Evolutionary conservation across 106 monocot species (phyloP), one percentile per base, ranked within the genome.

Genomic region (Phalaenopsis aphrodite): DNA sequence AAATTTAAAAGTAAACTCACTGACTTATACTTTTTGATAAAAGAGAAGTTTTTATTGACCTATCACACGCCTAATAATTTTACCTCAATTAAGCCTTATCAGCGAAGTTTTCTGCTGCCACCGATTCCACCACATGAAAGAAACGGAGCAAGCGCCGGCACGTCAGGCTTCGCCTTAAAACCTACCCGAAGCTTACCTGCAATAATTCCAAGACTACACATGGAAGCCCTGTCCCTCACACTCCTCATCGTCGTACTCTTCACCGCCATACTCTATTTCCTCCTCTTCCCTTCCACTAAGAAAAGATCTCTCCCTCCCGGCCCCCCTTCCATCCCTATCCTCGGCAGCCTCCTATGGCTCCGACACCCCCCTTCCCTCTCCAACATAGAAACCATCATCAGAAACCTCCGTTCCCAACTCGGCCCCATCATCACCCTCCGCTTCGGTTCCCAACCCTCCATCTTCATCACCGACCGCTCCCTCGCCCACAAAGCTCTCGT

Each of bases 341-440:
- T 82, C 10, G 82, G 82, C 42, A 82, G 46, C 77, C 77, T 82
- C 45, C 19, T 77, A 15, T 82, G 76, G 48, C 55, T 77, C 48
- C 56, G 48, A 21, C 55, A 66, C 17, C 9, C 48, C 2, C 5
- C 41, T 67, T 77, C 83, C 36, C 23, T 83, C 10, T 7, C 18
- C 15, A 65, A 48, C 76, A 5, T 83, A 11, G 58, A 64, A 18
- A 18, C 41, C 7, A 3, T 79, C 79, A 66, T 86, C 45, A 75
- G 55, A 12, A 21, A 55, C 9, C 55, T 82, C 41, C 64, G 37
- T 8, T 15, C 46, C 1, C 39, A 37, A 5, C 75, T 57, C 41
- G 78, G 78, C 55, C 77, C 77, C 23, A 77, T 77, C 52, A 18
- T 77, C 77, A 77, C 55, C 55, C 77, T 80, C 72, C 80, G 36